These are phyloP conservation scores for Cokeromyces recurvatus DNA, from an alignment of 371 early-diverging fungal genomes.

Conservation along the genomic window DNA sequence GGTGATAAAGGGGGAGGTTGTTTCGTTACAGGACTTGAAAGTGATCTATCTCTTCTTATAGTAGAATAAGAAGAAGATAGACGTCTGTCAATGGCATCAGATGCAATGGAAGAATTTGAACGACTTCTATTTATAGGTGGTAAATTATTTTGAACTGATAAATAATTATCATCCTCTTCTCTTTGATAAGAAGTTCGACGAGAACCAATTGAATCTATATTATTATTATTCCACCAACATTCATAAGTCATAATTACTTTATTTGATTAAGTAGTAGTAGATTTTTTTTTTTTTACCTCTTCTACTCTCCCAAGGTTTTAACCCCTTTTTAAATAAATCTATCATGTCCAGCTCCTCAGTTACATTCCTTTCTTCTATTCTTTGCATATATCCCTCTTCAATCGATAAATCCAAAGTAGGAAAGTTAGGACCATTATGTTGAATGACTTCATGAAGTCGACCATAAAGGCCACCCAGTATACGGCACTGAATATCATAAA, in stretches of 20 bases:
- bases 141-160: neutral
- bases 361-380: slow-evolving; percentile 16
- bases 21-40: too few relatives aligned
- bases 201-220: too few relatives aligned
- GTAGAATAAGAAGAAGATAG: too few relatives aligned
- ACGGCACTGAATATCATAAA: slow-evolving; percentile 64
- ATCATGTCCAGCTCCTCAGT: slow-evolving; percentile 29
- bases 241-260: too few relatives aligned
- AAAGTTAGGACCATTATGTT: slow-evolving; percentile 26
- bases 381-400: slow-evolving; percentile 26
- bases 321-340: slow-evolving; percentile 10
- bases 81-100: neutral
- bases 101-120: neutral
- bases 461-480: slow-evolving; percentile 50
- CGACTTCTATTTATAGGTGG: too few relatives aligned
- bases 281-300: neutral
- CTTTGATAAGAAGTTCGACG: too few relatives aligned
- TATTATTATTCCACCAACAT: too few relatives aligned
- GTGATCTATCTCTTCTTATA: too few relatives aligned
- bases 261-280: neutral
- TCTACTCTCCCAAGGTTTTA: slow-evolving; percentile 1
- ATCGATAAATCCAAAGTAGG: slow-evolving; percentile 26
- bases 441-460: slow-evolving; percentile 47
- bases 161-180: neutral
- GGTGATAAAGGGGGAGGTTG: neutral